Conservation (phyloP, 1,284 basidiomycete species). For the Puccinia sorghi region DNA sequence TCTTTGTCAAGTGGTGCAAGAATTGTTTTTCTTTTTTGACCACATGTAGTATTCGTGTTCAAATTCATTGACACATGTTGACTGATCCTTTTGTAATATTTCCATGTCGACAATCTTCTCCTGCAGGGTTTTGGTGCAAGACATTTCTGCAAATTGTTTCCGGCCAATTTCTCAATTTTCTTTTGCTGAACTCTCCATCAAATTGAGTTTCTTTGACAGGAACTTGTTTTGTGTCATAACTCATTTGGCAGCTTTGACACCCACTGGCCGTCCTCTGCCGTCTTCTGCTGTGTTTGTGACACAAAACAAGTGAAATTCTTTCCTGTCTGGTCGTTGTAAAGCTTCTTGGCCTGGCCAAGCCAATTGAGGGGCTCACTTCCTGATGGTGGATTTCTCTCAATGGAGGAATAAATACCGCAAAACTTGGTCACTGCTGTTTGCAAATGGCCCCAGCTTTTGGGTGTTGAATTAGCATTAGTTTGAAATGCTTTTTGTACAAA, state of each 20-base stretch:
- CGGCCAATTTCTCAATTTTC: not conserved
- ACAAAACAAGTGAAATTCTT: not conserved
- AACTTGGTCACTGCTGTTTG: not conserved
- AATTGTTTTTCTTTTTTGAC: not conserved
- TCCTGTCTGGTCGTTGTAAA: not conserved
- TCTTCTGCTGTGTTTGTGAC: not conserved
- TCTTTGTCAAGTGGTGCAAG: no score
- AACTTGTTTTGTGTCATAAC: not conserved
- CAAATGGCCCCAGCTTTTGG: not conserved
- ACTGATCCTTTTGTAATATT: not conserved
- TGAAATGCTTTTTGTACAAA: no score
- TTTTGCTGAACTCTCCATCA: not conserved
- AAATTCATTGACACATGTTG: not conserved
- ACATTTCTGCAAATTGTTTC: not conserved
- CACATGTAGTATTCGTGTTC: not conserved
- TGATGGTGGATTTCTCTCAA: not conserved
- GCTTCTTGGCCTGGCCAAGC: not conserved
- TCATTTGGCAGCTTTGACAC: conserved; percentile 1
- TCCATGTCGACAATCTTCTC: conserved; percentile 6
- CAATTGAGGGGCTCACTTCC: conserved; percentile 4
- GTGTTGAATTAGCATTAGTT: no score
- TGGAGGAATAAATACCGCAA: not conserved
- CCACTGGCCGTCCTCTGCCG: not conserved
- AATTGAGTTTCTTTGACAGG: not conserved
- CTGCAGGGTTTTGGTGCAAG: not conserved